Percentiles rank a stretch among this genome's conserved stretches.
phyloP scores from a whole-genome alignment of 2,329 filamentous ascomycete species.

The Dothidotthia symphoricarpi region DNA sequence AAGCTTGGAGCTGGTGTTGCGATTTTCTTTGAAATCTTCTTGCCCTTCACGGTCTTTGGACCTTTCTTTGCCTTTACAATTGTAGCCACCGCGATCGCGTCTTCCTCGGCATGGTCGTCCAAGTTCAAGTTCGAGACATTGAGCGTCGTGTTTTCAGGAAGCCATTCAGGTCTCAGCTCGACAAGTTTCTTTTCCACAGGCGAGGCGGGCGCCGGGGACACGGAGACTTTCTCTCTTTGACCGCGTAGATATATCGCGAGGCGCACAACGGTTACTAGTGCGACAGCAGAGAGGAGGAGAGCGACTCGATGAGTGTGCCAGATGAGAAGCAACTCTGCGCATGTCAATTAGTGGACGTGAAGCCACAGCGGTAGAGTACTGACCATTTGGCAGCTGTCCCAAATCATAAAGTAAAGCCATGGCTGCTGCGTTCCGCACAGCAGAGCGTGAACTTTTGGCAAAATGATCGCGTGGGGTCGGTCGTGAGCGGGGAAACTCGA shows the following conservation, averaged over 20 bases:
- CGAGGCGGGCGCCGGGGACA: conserved; percentile 33
- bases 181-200: conserved; percentile 34
- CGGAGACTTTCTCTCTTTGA: conserved; percentile 29
- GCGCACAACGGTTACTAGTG: conserved; percentile 31
- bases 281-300: conserved; percentile 34
- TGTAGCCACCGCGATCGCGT: conserved; percentile 16
- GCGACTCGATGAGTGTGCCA: conserved; percentile 40
- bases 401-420: conserved; percentile 16
- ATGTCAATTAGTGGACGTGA: neutral
- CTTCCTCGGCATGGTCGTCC: conserved; percentile 34
- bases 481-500: conserved; percentile 9
- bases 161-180: conserved; percentile 37
- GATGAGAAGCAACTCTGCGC: conserved; percentile 36
- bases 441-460: conserved; percentile 17
- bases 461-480: conserved; percentile 17
- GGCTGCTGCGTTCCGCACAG: conserved; percentile 3
- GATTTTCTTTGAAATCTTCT: conserved; percentile 24
- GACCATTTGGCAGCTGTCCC: conserved; percentile 20
- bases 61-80: conserved; percentile 28
- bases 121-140: conserved; percentile 19
- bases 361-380: neutral
- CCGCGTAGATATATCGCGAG: conserved; percentile 28
- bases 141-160: conserved; percentile 34
- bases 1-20: conserved; percentile 18
- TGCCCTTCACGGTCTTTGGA: conserved; percentile 43